These are phyloP conservation scores for Lachnum nothofagi DNA, from an alignment of 2,329 filamentous ascomycete species.

Conservation along the genomic window DNA sequence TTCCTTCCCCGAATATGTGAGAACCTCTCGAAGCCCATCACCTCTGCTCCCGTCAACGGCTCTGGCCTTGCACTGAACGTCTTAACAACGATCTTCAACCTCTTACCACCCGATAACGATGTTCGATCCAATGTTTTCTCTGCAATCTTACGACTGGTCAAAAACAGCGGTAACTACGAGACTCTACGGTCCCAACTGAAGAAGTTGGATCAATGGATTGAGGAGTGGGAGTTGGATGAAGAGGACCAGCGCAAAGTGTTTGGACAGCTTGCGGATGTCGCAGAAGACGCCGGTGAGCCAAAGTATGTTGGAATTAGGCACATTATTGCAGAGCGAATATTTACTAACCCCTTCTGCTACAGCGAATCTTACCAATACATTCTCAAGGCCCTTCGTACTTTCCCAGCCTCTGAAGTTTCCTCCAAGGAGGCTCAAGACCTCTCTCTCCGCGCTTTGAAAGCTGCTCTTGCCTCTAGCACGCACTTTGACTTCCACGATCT, in stretches of 20 bases:
- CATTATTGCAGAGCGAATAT: not conserved
- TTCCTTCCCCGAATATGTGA: conserved; percentile 84
- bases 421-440: conserved; percentile 57
- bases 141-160: conserved; percentile 80
- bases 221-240: conserved; percentile 74
- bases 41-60: conserved; percentile 79
- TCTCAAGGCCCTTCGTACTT: conserved; percentile 56
- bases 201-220: conserved; percentile 76
- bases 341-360: conserved; percentile 26
- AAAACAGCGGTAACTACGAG: conserved; percentile 71
- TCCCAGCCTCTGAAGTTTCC: conserved; percentile 51
- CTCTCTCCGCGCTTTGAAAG: conserved; percentile 61
- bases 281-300: conserved; percentile 70
- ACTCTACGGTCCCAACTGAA: conserved; percentile 77
- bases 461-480: conserved; percentile 59
- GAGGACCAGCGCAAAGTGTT: conserved; percentile 83
- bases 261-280: conserved; percentile 74
- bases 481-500: conserved; percentile 72
- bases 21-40: conserved; percentile 82
- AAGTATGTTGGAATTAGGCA: conserved; percentile 49
- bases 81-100: conserved; percentile 95
- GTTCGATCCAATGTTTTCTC: conserved; percentile 87
- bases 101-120: conserved; percentile 69
- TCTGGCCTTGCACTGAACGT: conserved; percentile 81
- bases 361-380: conserved; percentile 63